Evolutionary conservation across 768 basidiomycete species (phyloP), one percentile per base, ranked within the genome.

Genomic region (Psilocybe azurescens): DNA sequence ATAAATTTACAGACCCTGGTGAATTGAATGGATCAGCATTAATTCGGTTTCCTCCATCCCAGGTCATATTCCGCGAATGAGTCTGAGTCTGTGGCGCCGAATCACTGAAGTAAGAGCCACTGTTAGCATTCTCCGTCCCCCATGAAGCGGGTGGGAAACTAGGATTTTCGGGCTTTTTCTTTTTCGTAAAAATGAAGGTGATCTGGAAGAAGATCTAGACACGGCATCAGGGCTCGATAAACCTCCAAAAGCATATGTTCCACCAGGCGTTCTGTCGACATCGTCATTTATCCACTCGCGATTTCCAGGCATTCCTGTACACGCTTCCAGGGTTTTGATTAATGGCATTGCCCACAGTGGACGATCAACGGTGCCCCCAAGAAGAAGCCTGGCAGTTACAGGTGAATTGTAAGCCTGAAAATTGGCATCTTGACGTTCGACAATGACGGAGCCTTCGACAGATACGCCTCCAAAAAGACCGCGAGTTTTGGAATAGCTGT

Each of bases 351-450:
- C 89, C 93, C 94, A 99, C 1, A 82, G 75, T 0, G 95, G 97
- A 5, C 87, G 82, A 11, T 87, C 82, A 47, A 97, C 77, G 9
- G 73, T 73, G 5, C 97, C 97, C 41, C 87, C 89, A 14, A 99
- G 87, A 28, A 99, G 85, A 72, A 89, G 83, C 72, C 89, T 90
- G 2, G 82, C 89, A 1, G 89, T 88, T 16, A 95, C 92, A 57
- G 89, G 83, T 2, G 86, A 83, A 30, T 77, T 72, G 70, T 97
- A 97, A 2, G 96, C 96, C 53, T 89, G 81, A 1, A 86, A 79
- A 71, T 97, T 98, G 8, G 95, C 94, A 73, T 99, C 97, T 70
- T 95, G 91, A 41, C 97, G 86, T 75, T 97, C 97, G 14, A 97
- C 83, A 61, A 99, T 95, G 54, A 97, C 89, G 1, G 91, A 93